Percentiles rank a stretch among this genome's conserved stretches.
These are phyloP conservation scores for Venturia oleaginea DNA, from an alignment of 2,329 filamentous ascomycete genomes.

Conservation along the genomic window DNA sequence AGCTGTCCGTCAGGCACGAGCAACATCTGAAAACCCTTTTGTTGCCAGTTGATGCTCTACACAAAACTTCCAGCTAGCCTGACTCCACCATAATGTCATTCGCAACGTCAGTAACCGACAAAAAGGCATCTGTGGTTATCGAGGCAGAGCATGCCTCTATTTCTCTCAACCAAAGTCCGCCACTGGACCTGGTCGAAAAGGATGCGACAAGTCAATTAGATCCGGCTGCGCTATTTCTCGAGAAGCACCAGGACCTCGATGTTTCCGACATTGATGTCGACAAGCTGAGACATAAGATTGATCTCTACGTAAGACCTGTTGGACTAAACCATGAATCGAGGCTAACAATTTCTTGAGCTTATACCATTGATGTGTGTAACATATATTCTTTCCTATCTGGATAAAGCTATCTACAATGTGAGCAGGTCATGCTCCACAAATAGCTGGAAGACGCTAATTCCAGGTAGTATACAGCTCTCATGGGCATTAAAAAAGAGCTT, in stretches of 20 bases:
- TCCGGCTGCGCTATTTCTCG: neutral
- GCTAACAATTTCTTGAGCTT: neutral
- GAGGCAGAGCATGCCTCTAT: neutral
- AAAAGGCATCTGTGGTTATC: neutral
- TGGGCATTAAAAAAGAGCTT: slow-evolving; percentile 31
- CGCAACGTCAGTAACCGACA: neutral
- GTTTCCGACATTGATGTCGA: neutral
- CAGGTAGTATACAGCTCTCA: slow-evolving; percentile 20
- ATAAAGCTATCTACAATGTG: slow-evolving; percentile 26
- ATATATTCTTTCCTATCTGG: slow-evolving; percentile 32
- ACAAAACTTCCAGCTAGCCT: too few relatives aligned
- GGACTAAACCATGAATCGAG: neutral
- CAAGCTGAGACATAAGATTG: slow-evolving; percentile 12
- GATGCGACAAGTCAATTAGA: neutral
- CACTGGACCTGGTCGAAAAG: neutral
- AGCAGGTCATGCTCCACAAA: slow-evolving; percentile 20
- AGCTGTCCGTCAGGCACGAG: too few relatives aligned
- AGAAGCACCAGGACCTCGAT: neutral
- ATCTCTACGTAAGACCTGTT: neutral
- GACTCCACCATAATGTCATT: neutral
- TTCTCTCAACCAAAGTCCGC: neutral
- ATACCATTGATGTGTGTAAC: slow-evolving; percentile 32
- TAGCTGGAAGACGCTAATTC: neutral
- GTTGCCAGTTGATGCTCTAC: neutral
- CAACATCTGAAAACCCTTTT: too few relatives aligned